phyloP scores from a whole-genome alignment of 768 basidiomycete genomes.

The Pilatotrama ljubarskyi region DNA sequence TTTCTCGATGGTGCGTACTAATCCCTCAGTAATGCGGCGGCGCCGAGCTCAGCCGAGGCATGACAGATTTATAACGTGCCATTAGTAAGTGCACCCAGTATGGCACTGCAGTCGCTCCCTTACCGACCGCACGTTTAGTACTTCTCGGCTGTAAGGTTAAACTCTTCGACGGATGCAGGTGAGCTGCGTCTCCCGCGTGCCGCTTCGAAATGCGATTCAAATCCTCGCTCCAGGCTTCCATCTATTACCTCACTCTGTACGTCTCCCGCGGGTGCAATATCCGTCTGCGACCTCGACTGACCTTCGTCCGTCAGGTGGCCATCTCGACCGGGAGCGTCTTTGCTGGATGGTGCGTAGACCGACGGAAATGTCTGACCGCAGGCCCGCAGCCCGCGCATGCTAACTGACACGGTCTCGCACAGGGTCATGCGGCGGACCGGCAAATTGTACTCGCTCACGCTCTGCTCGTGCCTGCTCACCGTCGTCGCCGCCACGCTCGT shows the following conservation, averaged over 20 bases:
- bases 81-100: constrained; percentile 48
- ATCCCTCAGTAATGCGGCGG: constrained; percentile 7
- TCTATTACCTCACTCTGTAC: constrained; percentile 86
- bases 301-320: constrained; percentile 51
- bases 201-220: neutral
- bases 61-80: constrained; percentile 81
- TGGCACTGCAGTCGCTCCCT: constrained; percentile 4
- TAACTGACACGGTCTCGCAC: constrained; percentile 21
- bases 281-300: constrained; percentile 1
- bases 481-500: constrained; percentile 63
- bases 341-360: constrained; percentile 68
- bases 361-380: constrained; percentile 7
- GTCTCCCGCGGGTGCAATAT: constrained; percentile 25
- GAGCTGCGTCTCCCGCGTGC: constrained; percentile 28
- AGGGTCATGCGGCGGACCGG: constrained; percentile 89
- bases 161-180: constrained; percentile 73
- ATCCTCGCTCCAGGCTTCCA: constrained; percentile 60
- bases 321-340: constrained; percentile 83
- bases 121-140: constrained; percentile 46
- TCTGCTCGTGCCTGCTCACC: constrained; percentile 60
- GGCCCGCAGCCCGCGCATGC: neutral
- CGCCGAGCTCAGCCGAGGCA: neutral
- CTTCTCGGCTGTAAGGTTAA: constrained; percentile 78
- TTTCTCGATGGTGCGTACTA: constrained; percentile 69
- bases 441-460: constrained; percentile 75